Percentiles rank a stretch among this genome's conserved stretches.
phyloP scores from a whole-genome alignment of 2,329 filamentous ascomycete species.

The Rhynchosporium secalis region DNA sequence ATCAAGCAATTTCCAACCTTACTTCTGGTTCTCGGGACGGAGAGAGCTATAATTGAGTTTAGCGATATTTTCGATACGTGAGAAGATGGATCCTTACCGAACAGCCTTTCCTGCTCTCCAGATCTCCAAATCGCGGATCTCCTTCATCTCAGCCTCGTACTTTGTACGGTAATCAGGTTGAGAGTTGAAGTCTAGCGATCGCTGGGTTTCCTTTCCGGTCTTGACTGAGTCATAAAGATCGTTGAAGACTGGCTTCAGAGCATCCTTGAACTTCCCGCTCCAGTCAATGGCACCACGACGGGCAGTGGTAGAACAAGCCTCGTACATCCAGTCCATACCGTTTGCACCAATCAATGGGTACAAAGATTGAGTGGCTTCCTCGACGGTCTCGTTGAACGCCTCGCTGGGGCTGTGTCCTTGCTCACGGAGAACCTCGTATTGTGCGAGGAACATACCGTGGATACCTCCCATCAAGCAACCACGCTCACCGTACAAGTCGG shows the following conservation, averaged over 20 bases:
- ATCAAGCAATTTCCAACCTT: constrained; percentile 22
- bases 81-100: constrained; percentile 54
- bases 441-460: constrained; percentile 99
- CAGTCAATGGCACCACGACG: constrained; percentile 99
- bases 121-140: constrained; percentile 98
- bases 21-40: constrained; percentile 85
- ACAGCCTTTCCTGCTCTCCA: constrained; percentile 99
- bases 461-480: constrained; percentile 99
- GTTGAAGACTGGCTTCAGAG: constrained; percentile 98
- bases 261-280: constrained; percentile 95
- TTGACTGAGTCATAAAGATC: constrained; percentile 91
- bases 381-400: constrained; percentile 99
- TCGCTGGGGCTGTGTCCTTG: constrained; percentile 95
- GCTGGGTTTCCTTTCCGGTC: constrained; percentile 90
- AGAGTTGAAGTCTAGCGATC: constrained; percentile 95
- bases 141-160: constrained; percentile 97
- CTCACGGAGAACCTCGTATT: constrained; percentile 99
- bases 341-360: constrained; percentile 97
- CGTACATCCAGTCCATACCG: constrained; percentile 99
- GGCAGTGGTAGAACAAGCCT: constrained; percentile 97
- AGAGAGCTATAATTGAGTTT: constrained; percentile 56
- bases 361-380: constrained; percentile 97
- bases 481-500: constrained; percentile 98
- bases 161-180: constrained; percentile 94
- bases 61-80: constrained; percentile 14